phyloP scores from a whole-genome alignment of 2,329 filamentous ascomycete genomes.

The Talaromyces rugulosus region DNA sequence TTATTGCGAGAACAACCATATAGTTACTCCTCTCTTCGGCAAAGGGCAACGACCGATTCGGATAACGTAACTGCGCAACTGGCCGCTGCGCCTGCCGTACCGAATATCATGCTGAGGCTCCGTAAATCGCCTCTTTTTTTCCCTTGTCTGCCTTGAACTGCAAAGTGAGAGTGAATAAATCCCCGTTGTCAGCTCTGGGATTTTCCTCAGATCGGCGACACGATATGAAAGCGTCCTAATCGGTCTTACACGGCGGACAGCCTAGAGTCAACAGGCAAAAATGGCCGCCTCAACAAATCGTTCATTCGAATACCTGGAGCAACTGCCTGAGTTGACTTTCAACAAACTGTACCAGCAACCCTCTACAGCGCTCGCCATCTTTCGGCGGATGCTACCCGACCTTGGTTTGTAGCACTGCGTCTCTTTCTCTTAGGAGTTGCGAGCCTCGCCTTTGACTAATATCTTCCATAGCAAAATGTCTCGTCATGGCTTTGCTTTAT shows the following conservation, averaged over 20 bases:
- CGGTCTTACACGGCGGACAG: conserved; percentile 18
- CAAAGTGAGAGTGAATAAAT: neutral
- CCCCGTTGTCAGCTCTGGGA: neutral
- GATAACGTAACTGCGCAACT: conserved; percentile 1
- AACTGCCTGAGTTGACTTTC: conserved; percentile 84
- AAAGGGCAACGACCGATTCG: neutral
- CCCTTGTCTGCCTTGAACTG: neutral
- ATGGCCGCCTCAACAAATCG: conserved; percentile 57
- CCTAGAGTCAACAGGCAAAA: conserved; percentile 24
- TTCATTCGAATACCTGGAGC: conserved; percentile 86
- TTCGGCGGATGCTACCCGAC: conserved; percentile 93
- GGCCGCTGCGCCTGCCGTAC: conserved; percentile 6
- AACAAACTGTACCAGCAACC: conserved; percentile 91
- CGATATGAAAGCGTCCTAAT: conserved; percentile 26
- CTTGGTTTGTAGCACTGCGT: conserved; percentile 56
- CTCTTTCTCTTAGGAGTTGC: neutral
- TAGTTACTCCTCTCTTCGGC: neutral
- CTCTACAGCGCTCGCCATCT: conserved; percentile 90
- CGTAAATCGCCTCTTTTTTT: neutral
- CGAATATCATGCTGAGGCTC: neutral
- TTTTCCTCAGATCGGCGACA: conserved; percentile 5
- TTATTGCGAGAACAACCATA: neutral
- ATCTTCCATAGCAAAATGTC: conserved; percentile 67
- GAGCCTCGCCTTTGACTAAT: neutral
- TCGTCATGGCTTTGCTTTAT: conserved; percentile 94